Evolutionary conservation across 1,284 basidiomycete species (phyloP), one percentile per base, ranked within the genome.

Genomic region (Pseudomicrostroma phylloplanum): DNA sequence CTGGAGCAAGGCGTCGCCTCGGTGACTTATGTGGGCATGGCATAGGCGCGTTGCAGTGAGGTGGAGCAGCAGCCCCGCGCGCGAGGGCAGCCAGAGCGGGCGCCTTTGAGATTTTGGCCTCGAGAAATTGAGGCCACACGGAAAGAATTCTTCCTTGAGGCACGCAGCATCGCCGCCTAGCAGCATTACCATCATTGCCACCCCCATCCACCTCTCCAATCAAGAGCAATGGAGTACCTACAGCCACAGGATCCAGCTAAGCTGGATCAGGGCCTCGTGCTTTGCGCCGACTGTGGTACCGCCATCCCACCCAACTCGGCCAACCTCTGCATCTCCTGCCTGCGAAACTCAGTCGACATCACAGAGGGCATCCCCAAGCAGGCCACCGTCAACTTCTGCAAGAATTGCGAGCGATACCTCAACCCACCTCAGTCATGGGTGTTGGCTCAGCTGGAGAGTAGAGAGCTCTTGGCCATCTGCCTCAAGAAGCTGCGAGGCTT

Each of bases 331-430:
- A 89, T 93, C n/a, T 87, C 86, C 59, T 94, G 92, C 78, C 82
- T 96, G 59, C 82, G 91, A 66, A 94, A 93, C 83, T 88, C 88
- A 25, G 88, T 97, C 67, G 94, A 98, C 80, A 96, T 98, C 78
- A 97, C 94, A 9, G 93, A 96, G 79, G 92, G 91, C 15, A 98
- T 98, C 56, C 94, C 94, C 23, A 98, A 98, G 80, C 93, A 97
- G 86, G 90, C 92, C 12, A 88, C 90, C 6, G 84, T 98, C 66
- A 91, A 91, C 56, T 97, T 89, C 77, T 98, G 94, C 82, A 84
- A 91, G 65, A 96, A 96, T 71, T 98, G 94, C 81, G 92, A 96
- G 79, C 87, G 94, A 41, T 97, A 96, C 81, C 84, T 97, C 54
- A 89, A 92, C 0, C 96, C 96, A 4, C 94, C 94, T 0, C 82